These are phyloP conservation scores for Persicaria tinctoria DNA, from an alignment of 148 eudicot species.

Conservation along the genomic window DNA sequence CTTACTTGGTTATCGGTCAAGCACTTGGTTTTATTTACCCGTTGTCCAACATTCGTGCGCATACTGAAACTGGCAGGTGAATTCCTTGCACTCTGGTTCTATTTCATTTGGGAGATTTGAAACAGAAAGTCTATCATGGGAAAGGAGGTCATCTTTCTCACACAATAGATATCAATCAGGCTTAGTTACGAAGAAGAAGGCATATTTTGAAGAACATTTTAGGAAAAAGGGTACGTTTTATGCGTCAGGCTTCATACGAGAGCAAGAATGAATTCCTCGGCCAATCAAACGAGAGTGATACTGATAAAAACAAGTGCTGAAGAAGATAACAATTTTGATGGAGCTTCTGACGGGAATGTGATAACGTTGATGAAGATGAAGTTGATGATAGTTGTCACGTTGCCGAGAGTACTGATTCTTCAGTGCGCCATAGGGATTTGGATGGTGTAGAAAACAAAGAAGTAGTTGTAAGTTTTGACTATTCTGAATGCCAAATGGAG, in stretches of 20 bases:
- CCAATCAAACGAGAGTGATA: slow-evolving; percentile 27
- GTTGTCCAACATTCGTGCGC: neutral
- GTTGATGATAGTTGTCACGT: slow-evolving; percentile 11
- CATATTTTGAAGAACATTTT: slow-evolving; percentile 70
- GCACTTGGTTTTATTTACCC: neutral
- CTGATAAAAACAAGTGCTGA: slow-evolving; percentile 17
- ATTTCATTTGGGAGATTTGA: slow-evolving; percentile 82
- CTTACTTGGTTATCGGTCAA: neutral
- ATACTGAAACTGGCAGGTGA: slow-evolving; percentile 30
- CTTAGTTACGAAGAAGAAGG: slow-evolving; percentile 69
- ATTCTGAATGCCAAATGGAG: slow-evolving; percentile 24
- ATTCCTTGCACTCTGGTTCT: slow-evolving; percentile 60
- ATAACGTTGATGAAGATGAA: slow-evolving; percentile 16
- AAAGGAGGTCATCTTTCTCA: slow-evolving; percentile 69
- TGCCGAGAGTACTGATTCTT: slow-evolving; percentile 7
- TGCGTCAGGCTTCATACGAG: slow-evolving; percentile 33
- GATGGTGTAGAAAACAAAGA: slow-evolving; percentile 18
- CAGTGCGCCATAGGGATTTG: slow-evolving; percentile 14
- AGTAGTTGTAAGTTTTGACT: slow-evolving; percentile 16
- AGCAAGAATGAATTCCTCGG: slow-evolving; percentile 30
- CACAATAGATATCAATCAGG: slow-evolving; percentile 77
- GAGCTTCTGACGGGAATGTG: slow-evolving; percentile 14
- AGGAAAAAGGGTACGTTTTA: slow-evolving; percentile 42
- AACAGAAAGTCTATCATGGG: slow-evolving; percentile 60
- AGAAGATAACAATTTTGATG: slow-evolving; percentile 11